These are phyloP conservation scores for Fusarium nurragi DNA, from an alignment of 2,329 filamentous ascomycete species.

Conservation along the genomic window DNA sequence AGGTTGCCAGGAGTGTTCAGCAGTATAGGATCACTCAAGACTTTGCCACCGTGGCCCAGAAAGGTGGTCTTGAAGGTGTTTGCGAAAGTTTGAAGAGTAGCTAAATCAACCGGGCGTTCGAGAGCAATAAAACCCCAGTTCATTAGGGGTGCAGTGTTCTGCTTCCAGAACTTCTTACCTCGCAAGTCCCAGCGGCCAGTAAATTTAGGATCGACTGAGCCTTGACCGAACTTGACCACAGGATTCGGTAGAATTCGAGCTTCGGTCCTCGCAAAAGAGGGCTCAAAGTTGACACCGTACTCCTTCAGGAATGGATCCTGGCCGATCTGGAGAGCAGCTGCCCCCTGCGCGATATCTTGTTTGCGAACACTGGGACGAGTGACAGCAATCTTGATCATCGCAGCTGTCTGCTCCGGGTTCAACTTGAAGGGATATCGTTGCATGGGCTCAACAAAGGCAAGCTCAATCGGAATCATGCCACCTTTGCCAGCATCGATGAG, in stretches of 20 bases:
- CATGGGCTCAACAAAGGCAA: conserved; percentile 61
- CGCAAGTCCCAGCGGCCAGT: conserved; percentile 88
- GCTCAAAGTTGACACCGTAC: conserved; percentile 78
- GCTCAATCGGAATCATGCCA: conserved; percentile 69
- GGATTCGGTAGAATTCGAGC: conserved; percentile 78
- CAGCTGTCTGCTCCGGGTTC: conserved; percentile 70
- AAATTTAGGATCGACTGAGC: conserved; percentile 67
- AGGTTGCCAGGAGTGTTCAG: conserved; percentile 46
- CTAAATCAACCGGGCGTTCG: conserved; percentile 60
- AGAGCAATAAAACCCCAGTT: conserved; percentile 81
- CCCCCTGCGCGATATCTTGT: conserved; percentile 64
- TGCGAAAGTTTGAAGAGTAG: conserved; percentile 46
- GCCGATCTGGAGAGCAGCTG: conserved; percentile 71
- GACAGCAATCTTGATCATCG: conserved; percentile 95
- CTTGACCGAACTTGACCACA: conserved; percentile 71
- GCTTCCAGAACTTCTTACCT: conserved; percentile 75
- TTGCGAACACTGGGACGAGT: conserved; percentile 77
- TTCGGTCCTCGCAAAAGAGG: conserved; percentile 70
- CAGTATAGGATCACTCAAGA: conserved; percentile 50
- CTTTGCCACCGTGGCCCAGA: conserved; percentile 60
- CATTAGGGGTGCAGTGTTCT: conserved; percentile 70
- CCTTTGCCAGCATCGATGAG: conserved; percentile 65
- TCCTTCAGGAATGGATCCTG: conserved; percentile 75
- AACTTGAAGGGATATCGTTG: conserved; percentile 73
- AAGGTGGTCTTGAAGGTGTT: conserved; percentile 58